Evolutionary conservation across 192 early-diverging fungal species (phyloP).

Genomic region (Piromyces sp.): DNA sequence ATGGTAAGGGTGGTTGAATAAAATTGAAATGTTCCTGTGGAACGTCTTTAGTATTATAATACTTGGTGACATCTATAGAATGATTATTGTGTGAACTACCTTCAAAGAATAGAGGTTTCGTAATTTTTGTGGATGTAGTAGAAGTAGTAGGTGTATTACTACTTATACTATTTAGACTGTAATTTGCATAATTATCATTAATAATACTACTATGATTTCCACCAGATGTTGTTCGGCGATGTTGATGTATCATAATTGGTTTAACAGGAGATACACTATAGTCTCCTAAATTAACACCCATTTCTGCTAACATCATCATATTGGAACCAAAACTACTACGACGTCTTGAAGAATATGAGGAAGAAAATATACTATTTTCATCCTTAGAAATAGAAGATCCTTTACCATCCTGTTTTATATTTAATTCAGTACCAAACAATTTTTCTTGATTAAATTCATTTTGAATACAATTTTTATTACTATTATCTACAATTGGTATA

Average conservation of each 20-base stretch:
- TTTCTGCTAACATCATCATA: neutral
- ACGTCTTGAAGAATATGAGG: neutral
- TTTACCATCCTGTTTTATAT: neutral
- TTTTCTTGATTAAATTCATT: neutral
- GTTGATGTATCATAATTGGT: neutral
- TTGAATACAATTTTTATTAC: neutral
- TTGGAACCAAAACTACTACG: neutral
- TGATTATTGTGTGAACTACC: too few relatives aligned
- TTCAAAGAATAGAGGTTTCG: neutral
- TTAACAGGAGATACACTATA: neutral
- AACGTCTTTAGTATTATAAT: too few relatives aligned
- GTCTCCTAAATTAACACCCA: neutral
- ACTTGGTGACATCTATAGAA: too few relatives aligned
- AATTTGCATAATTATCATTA: too few relatives aligned
- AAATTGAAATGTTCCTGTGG: too few relatives aligned
- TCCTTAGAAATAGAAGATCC: neutral
- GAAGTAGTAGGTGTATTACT: too few relatives aligned
- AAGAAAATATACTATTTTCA: neutral
- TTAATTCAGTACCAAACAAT: neutral
- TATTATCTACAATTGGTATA: slow-evolving; percentile 15
- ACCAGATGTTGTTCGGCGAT: neutral
- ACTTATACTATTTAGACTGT: too few relatives aligned
- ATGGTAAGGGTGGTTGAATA: too few relatives aligned
- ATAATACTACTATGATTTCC: neutral
- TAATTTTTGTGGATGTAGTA: neutral